Conservation (phyloP, 2,329 filamentous ascomycete genomes). For the Rhexocercosporidium sp. region DNA sequence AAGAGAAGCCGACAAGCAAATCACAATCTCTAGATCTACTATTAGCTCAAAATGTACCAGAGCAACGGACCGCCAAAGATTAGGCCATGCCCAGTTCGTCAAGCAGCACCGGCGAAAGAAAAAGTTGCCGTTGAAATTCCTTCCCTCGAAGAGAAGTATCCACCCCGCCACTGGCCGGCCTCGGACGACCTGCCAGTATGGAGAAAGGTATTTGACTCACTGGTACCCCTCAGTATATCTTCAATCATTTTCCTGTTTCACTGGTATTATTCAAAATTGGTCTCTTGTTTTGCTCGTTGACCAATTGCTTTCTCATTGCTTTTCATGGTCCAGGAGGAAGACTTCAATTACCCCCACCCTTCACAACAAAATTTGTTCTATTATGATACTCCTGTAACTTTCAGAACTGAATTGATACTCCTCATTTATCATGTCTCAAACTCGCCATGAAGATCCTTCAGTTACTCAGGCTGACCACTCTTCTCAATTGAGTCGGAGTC, state of each 20-base stretch:
- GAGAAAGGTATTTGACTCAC: slow-evolving; percentile 9
- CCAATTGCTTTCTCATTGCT: slow-evolving; percentile 11
- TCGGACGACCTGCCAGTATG: neutral
- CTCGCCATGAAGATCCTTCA: slow-evolving; percentile 29
- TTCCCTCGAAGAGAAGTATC: neutral
- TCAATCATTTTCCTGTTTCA: slow-evolving; percentile 1
- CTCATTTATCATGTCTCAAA: slow-evolving; percentile 33
- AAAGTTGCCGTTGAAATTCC: slow-evolving; percentile 3
- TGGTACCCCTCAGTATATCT: slow-evolving; percentile 2
- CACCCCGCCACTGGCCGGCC: slow-evolving; percentile 7
- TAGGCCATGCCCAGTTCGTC: slow-evolving; percentile 3
- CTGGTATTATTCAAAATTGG: neutral
- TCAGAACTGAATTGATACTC: slow-evolving; percentile 22
- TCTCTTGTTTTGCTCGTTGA: neutral
- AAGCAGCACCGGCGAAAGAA: slow-evolving; percentile 2
- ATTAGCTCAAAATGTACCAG: slow-evolving; percentile 13
- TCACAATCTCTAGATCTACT: slow-evolving; percentile 15
- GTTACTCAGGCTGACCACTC: slow-evolving; percentile 4
- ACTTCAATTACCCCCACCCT: slow-evolving; percentile 10
- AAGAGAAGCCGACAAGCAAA: slow-evolving; percentile 20
- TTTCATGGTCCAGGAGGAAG: slow-evolving; percentile 22
- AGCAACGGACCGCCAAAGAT: slow-evolving; percentile 15
- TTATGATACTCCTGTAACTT: slow-evolving; percentile 21
- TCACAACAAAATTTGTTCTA: slow-evolving; percentile 17
- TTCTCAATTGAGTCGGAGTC: slow-evolving; percentile 17